These are phyloP conservation scores for Cenchrus fungigraminus DNA, from an alignment of 176 grass and related monocot genomes.

Conservation along the genomic window DNA sequence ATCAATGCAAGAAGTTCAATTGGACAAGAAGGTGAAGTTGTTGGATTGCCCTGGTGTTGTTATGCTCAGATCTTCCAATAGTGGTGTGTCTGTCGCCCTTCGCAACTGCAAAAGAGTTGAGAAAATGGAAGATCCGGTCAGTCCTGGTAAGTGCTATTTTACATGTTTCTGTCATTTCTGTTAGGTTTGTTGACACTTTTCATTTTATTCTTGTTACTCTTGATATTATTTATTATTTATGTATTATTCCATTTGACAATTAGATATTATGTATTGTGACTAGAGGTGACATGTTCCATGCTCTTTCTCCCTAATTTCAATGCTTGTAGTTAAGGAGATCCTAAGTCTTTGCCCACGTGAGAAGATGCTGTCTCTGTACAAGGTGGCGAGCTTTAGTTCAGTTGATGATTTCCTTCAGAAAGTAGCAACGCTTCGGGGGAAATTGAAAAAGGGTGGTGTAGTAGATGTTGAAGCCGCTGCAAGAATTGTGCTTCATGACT, in stretches of 20 bases:
- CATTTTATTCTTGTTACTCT: slow-evolving; percentile 3
- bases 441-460: slow-evolving; percentile 94
- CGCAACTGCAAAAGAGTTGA: slow-evolving; percentile 93
- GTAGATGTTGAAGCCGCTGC: slow-evolving; percentile 89
- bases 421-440: slow-evolving; percentile 75
- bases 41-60: slow-evolving; percentile 97
- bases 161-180: background rate
- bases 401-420: slow-evolving; percentile 94
- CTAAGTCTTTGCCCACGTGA: slow-evolving; percentile 74
- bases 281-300: slow-evolving; percentile 31
- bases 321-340: slow-evolving; percentile 88
- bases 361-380: slow-evolving; percentile 84
- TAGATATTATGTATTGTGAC: slow-evolving; percentile 6
- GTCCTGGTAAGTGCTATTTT: slow-evolving; percentile 61
- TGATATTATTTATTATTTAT: background rate
- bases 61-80: slow-evolving; percentile 79
- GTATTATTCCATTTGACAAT: slow-evolving; percentile 5
- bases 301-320: slow-evolving; percentile 22
- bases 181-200: background rate
- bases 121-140: slow-evolving; percentile 89
- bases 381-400: slow-evolving; percentile 74
- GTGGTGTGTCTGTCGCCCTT: slow-evolving; percentile 76
- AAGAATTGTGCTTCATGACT: slow-evolving; percentile 94
- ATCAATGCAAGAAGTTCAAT: slow-evolving; percentile 94
- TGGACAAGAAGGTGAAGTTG: slow-evolving; percentile 96